Evolutionary conservation across 1,284 basidiomycete species (phyloP).

Genomic region (Austroboletus novae-zelandiae): DNA sequence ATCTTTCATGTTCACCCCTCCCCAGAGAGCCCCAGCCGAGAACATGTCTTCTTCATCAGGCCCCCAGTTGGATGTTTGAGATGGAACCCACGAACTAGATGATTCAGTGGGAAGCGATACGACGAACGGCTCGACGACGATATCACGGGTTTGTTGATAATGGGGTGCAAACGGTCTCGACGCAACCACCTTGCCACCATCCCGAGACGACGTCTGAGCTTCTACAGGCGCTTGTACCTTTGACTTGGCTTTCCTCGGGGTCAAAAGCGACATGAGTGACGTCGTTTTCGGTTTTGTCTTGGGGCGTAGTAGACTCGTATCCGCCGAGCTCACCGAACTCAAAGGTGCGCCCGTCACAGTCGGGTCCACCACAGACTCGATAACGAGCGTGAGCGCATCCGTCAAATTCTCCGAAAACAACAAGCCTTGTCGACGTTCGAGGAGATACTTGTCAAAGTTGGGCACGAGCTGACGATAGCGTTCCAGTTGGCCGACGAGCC

Average conservation of each 20-base stretch:
- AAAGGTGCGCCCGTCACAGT: constrained; percentile 20
- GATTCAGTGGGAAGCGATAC: constrained; percentile 51
- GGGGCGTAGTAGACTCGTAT: constrained; percentile 31
- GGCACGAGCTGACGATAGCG: constrained; percentile 72
- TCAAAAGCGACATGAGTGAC: constrained; percentile 74
- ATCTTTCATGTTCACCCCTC: constrained; percentile 36
- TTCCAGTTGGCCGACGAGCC: constrained; percentile 76
- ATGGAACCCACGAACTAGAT: constrained; percentile 61
- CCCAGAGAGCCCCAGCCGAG: constrained; percentile 52
- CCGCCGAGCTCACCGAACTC: constrained; percentile 18
- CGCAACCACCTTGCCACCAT: constrained; percentile 44
- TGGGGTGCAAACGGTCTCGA: constrained; percentile 84
- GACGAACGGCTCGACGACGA: constrained; percentile 70
- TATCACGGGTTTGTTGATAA: constrained; percentile 75
- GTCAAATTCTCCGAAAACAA: constrained; percentile 91
- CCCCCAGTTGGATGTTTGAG: constrained; percentile 49
- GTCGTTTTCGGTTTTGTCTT: constrained; percentile 60
- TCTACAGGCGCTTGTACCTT: constrained; percentile 37
- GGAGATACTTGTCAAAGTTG: constrained; percentile 81
- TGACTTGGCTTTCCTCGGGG: constrained; percentile 65
- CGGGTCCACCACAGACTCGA: constrained; percentile 56
- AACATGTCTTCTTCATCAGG: constrained; percentile 69
- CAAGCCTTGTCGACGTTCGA: constrained; percentile 85
- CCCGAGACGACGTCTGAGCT: constrained; percentile 43
- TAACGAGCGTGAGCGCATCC: constrained; percentile 77